These are phyloP conservation scores for Erythrophleum fordii DNA, from an alignment of 306 rosid species.

Conservation along the genomic window DNA sequence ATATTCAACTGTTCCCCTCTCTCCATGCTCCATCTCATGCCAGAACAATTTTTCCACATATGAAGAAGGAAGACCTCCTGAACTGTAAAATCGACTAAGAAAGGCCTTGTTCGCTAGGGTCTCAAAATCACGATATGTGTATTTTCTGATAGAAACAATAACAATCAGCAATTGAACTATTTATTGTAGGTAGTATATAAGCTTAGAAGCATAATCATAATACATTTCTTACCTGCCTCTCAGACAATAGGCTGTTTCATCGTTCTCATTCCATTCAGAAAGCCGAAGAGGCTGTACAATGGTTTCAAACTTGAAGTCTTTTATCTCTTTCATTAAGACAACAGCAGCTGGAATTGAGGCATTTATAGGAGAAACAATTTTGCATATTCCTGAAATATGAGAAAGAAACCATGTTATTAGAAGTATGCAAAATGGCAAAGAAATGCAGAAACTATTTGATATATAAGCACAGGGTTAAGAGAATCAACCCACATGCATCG, in stretches of 20 bases:
- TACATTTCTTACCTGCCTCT: conserved; percentile 44
- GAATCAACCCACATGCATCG: neutral
- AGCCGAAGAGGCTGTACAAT: conserved; percentile 48
- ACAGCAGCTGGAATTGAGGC: conserved; percentile 42
- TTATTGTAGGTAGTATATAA: neutral
- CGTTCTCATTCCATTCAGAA: conserved; percentile 37
- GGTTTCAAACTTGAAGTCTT: conserved; percentile 49
- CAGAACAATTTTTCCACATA: conserved; percentile 49
- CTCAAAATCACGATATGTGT: conserved; percentile 45
- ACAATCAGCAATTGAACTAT: neutral
- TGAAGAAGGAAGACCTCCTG: conserved; percentile 35
- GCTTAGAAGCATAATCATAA: neutral
- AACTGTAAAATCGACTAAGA: conserved; percentile 31
- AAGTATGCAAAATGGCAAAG: neutral
- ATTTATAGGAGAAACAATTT: conserved; percentile 44
- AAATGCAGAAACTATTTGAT: neutral
- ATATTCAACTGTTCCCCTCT: conserved; percentile 42
- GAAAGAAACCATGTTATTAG: neutral
- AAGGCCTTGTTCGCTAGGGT: conserved; percentile 37
- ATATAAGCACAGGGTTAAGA: neutral
- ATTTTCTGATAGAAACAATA: conserved; percentile 37
- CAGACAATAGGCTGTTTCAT: conserved; percentile 7
- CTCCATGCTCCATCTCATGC: conserved; percentile 40
- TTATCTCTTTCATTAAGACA: conserved; percentile 41
- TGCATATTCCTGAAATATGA: conserved; percentile 48